Base-by-base conservation (phyloP, 805 yeast species). In the Zygosaccharomyces kombuchaensis region DNA sequence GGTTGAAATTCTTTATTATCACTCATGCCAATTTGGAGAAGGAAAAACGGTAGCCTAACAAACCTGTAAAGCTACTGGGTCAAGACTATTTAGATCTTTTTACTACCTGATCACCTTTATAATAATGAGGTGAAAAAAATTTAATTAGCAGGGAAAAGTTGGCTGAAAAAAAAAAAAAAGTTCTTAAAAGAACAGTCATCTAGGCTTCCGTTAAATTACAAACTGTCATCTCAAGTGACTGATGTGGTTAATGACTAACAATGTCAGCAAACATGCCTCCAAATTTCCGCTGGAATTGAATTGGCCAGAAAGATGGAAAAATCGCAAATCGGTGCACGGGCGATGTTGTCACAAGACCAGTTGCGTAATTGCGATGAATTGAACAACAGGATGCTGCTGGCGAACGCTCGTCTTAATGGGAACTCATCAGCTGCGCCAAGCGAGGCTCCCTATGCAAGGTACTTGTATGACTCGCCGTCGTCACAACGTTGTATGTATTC, bases 401-500 rank as follows among this genome's bases (percentile, higher is more conserved):
- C 16, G n/a, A 16, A 23, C 5, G 25, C 21, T 26, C 10, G 8
- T n/a, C 22, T 17, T 14, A 13, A 16, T 8, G 13, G 25, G 22
- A 9, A 23, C 13, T 9, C 19, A 7, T 19, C 10, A 8, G 38
- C 13, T 19, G 19, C 9, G 17, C 13, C 13, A 29, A n/a, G 13
- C 14, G 16, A 10, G 32, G 32, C 16, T 29, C 32, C 12, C 16
- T 29, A 89, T 31, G 96, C 95, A 52, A 90, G 69, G 62, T 91
- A 91, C 58, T 84, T 85, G 59, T 88, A 89, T 26, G 82, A 75
- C 56, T 80, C 81, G 44, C 82, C 83, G 38, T 76, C 81, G 35
- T 80, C 86, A 47, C 81, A 74, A 63, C 99, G 81, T 56, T 81
- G 81, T 51, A 91, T 68, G 63, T 87, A 91, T 58, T 87, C 95